Percentiles rank a stretch among this genome's conserved stretches.
Evolutionary conservation across 495 filamentous ascomycete species (phyloP).

Genomic region (Trichoderma orchidacearum): DNA sequence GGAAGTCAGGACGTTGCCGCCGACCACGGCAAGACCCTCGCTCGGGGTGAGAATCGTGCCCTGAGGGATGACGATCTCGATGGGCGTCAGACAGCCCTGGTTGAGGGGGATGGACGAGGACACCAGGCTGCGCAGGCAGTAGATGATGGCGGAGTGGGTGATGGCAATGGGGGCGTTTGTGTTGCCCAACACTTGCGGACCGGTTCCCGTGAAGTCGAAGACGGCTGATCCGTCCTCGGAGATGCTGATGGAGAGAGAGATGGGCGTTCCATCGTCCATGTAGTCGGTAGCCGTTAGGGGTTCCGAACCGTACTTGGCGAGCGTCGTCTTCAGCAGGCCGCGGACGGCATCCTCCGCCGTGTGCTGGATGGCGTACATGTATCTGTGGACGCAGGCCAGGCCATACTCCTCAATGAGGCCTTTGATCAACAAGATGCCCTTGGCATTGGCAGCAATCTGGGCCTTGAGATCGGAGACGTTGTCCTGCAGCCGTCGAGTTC

Average conservation of each 20-base stretch:
- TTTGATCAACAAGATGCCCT: conserved; percentile 83
- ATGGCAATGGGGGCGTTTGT: conserved; percentile 91
- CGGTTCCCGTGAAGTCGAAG: conserved; percentile 86
- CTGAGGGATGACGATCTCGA: conserved; percentile 72
- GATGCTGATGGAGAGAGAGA: conserved; percentile 69
- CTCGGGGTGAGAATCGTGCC: conserved; percentile 75
- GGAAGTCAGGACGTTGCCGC: conserved; percentile 81
- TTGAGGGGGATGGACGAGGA: conserved; percentile 89
- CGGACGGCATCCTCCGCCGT: conserved; percentile 82
- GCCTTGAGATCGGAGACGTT: conserved; percentile 95
- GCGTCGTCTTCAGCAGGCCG: conserved; percentile 63
- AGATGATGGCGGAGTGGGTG: conserved; percentile 91
- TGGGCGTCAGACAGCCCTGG: conserved; percentile 84
- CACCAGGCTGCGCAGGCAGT: conserved; percentile 86
- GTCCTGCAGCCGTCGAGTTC: conserved; percentile 78
- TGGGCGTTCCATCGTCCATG: conserved; percentile 90
- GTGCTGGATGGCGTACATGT: conserved; percentile 87
- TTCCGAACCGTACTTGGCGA: conserved; percentile 59
- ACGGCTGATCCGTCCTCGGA: conserved; percentile 70
- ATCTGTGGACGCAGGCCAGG: conserved; percentile 80
- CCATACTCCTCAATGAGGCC: conserved; percentile 78
- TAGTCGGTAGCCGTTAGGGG: conserved; percentile 66
- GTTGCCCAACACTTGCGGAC: conserved; percentile 84
- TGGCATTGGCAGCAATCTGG: conserved; percentile 89
- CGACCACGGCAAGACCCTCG: conserved; percentile 80